Base-by-base conservation (phyloP, 306 rosid genomes). In the Citrullus amarus region DNA sequence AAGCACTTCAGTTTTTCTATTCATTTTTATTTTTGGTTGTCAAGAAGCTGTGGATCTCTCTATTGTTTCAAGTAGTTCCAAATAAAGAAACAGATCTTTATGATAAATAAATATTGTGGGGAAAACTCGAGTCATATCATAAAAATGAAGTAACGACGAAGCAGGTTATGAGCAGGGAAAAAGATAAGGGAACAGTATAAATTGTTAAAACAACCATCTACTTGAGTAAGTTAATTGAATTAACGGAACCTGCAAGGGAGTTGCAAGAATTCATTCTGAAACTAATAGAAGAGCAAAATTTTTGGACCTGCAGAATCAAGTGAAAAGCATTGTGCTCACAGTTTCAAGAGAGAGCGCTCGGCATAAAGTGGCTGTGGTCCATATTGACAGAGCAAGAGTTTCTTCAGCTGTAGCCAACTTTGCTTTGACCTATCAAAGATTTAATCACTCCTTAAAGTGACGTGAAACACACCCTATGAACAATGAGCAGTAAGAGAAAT, bases 341-440 rank as follows among this genome's bases (percentile, higher is more conserved):
- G 85, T 85, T 84, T 91, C 93, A 75, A 95, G 97, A 82, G 97
- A 92, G 68, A 95, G 89, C 82, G 87, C 91, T 70, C 96, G 97
- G 81, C 99, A 95, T 34, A 90, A 80, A 71, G 97, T 87, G 75
- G 99, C 88, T 1, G 87, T 88, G 67, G 99, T 88, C 99, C 99
- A 95, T 75, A 95, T 77, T 58, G 99, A 92, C 85, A 95, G 83
- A 62, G 99, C 83, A 76, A 81, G 83, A 43, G 93, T 95, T 86
- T 95, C 99, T 88, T 95, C 99, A 63, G 90, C 96, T 79, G 90
- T 88, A 76, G 91, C 91, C 86, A 92, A 79, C 93, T 86, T 88
- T 9, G 76, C 53, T 44, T 82, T 75, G 77, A 81, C 92, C 97
- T 92, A 79, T 80, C 20, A 53, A 36, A 30, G 17, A 54, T 14